Conservation (phyloP, 176 grass and related monocot species). For the Thalia dealbata region DNA sequence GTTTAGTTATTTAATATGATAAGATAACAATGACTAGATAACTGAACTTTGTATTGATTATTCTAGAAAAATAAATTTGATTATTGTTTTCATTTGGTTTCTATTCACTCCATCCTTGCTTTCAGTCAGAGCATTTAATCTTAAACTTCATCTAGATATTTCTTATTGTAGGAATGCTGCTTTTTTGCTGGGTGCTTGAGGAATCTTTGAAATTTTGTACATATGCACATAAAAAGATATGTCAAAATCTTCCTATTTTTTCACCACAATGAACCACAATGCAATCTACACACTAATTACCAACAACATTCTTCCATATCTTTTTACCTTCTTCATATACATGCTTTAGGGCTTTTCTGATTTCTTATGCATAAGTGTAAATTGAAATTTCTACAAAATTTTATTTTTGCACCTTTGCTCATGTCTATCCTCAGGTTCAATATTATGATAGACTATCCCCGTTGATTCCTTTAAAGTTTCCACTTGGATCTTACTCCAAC, state of each 20-base stretch:
- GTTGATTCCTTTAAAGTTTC: slow-evolving; percentile 68
- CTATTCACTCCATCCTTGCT: not conserved
- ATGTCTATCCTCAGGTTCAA: slow-evolving; percentile 41
- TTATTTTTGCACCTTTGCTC: not conserved
- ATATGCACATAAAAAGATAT: not conserved
- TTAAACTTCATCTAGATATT: not conserved
- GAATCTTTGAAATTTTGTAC: not conserved
- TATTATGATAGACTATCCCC: slow-evolving; percentile 91
- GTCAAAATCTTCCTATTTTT: not conserved
- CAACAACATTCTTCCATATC: not conserved
- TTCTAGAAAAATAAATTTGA: not conserved
- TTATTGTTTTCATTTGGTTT: not conserved
- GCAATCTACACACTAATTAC: not conserved
- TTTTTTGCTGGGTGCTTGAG: not conserved
- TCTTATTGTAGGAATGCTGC: not conserved
- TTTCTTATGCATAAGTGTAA: not conserved
- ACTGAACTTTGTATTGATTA: not conserved
- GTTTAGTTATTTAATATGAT: slow-evolving; percentile 16
- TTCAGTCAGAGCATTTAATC: not conserved
- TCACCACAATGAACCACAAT: slow-evolving; percentile 1
- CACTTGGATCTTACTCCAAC: slow-evolving; percentile 69
- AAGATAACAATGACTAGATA: not conserved
- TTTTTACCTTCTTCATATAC: not conserved
- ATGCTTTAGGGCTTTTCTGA: not conserved
- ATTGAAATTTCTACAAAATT: not conserved